Conservation (phyloP, 164 flowering plant genomes). For the Dillenia turbinata region DNA sequence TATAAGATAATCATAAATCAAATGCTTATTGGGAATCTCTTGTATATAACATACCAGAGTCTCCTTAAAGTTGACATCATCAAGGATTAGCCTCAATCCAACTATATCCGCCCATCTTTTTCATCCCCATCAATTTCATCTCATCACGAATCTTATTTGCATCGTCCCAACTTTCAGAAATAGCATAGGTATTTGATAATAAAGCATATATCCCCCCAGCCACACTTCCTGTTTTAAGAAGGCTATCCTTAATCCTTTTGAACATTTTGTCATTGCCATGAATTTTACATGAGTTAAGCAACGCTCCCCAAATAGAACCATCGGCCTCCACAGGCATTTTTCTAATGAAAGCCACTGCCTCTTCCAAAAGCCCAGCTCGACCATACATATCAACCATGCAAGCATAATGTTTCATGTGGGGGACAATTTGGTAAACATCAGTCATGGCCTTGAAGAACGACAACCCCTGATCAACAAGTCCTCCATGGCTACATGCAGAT, state of each 20-base stretch:
- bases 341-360: conserved; percentile 25
- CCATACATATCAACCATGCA: conserved; percentile 32
- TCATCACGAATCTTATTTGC: not conserved
- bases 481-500: conserved; percentile 27
- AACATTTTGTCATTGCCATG: conserved; percentile 24
- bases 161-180: not conserved
- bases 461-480: conserved; percentile 22
- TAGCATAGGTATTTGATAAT: conserved; percentile 1
- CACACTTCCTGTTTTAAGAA: conserved; percentile 1
- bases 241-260: conserved; percentile 4
- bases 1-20: too few relatives aligned
- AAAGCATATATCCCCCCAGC: not conserved
- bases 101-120: conserved; percentile 1
- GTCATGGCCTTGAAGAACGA: conserved; percentile 22
- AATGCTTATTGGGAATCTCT: too few relatives aligned
- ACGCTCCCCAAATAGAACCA: conserved; percentile 21
- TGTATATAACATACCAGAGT: too few relatives aligned
- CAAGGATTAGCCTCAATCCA: not conserved
- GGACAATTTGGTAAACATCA: conserved; percentile 12
- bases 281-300: conserved; percentile 26
- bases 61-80: too few relatives aligned
- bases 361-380: conserved; percentile 23
- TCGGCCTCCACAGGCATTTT: conserved; percentile 24
- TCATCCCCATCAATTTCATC: not conserved
- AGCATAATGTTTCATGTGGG: conserved; percentile 25